Evolutionary conservation across 2,329 filamentous ascomycete species (phyloP).

Genomic region (Knufia petricola): DNA sequence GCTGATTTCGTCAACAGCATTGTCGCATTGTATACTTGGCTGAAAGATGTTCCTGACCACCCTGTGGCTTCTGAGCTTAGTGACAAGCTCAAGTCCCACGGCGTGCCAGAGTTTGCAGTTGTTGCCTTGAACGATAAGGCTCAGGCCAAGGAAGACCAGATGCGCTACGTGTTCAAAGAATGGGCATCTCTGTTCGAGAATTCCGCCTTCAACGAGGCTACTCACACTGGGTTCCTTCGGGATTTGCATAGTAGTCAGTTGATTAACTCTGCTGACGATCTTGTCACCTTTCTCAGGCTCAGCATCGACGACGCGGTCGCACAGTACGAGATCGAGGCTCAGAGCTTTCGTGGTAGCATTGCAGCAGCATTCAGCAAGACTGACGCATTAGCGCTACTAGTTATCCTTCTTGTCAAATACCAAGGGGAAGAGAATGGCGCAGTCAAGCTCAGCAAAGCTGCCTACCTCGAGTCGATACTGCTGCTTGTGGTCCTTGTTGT

Average conservation of each 20-base stretch:
- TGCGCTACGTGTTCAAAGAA: conserved; percentile 92
- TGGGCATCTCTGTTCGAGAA: conserved; percentile 80
- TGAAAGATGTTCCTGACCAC: conserved; percentile 60
- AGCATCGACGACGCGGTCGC: conserved; percentile 72
- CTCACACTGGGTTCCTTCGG: conserved; percentile 65
- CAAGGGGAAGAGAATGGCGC: conserved; percentile 53
- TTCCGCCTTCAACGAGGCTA: conserved; percentile 63
- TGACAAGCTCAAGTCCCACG: conserved; percentile 48
- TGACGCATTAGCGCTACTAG: conserved; percentile 74
- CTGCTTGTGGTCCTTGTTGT: conserved; percentile 70
- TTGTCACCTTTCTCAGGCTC: conserved; percentile 67
- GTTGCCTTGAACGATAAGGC: conserved; percentile 47
- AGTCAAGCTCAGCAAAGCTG: conserved; percentile 53
- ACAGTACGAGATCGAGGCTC: conserved; percentile 63
- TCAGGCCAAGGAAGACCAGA: conserved; percentile 62
- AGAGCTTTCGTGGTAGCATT: conserved; percentile 50
- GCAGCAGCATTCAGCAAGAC: conserved; percentile 54
- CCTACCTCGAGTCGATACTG: conserved; percentile 68
- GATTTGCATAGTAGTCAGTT: conserved; percentile 69
- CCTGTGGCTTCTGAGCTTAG: conserved; percentile 62
- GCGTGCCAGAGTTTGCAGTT: conserved; percentile 46
- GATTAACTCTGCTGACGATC: conserved; percentile 64
- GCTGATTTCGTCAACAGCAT: conserved; percentile 79
- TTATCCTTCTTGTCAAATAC: conserved; percentile 65
- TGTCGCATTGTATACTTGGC: conserved; percentile 71